phyloP scores from a whole-genome alignment of 2,329 filamentous ascomycete species.

The Dothistroma pini region DNA sequence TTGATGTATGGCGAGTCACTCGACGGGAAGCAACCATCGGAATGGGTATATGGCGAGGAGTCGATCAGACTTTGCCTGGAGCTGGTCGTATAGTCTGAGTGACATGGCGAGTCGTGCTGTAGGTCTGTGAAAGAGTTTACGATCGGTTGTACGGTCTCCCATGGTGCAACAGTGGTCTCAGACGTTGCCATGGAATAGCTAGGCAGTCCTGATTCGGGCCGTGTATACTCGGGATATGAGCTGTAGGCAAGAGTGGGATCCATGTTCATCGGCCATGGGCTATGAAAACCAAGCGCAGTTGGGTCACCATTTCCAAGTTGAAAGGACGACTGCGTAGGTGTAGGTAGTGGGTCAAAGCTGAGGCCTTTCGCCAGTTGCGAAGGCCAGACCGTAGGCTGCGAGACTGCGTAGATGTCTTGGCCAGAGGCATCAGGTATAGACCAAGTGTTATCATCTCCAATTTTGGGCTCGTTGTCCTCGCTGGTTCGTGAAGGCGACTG shows the following conservation, averaged over 20 bases:
- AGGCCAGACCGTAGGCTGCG: conserved; percentile 18
- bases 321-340: conserved; percentile 20
- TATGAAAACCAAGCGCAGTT: not conserved
- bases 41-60: conserved; percentile 28
- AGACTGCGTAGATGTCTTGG: conserved; percentile 13
- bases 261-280: conserved; percentile 1
- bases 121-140: conserved; percentile 3
- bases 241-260: not conserved
- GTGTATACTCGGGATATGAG: conserved; percentile 4
- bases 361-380: conserved; percentile 10
- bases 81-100: conserved; percentile 24
- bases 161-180: conserved; percentile 11
- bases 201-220: not conserved
- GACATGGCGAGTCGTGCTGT: conserved; percentile 20
- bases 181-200: conserved; percentile 18
- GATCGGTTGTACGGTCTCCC: conserved; percentile 9
- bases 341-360: conserved; percentile 13
- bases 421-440: conserved; percentile 5
- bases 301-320: conserved; percentile 2
- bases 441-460: conserved; percentile 6
- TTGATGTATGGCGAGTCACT: conserved; percentile 23
- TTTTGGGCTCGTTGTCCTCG: conserved; percentile 2
- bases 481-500: not conserved
- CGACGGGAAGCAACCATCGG: conserved; percentile 17
- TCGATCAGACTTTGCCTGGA: conserved; percentile 20